Percentiles rank a stretch among this genome's conserved stretches.
phyloP scores from a whole-genome alignment of 768 basidiomycete species.

The Pulveroboletus sp. region DNA sequence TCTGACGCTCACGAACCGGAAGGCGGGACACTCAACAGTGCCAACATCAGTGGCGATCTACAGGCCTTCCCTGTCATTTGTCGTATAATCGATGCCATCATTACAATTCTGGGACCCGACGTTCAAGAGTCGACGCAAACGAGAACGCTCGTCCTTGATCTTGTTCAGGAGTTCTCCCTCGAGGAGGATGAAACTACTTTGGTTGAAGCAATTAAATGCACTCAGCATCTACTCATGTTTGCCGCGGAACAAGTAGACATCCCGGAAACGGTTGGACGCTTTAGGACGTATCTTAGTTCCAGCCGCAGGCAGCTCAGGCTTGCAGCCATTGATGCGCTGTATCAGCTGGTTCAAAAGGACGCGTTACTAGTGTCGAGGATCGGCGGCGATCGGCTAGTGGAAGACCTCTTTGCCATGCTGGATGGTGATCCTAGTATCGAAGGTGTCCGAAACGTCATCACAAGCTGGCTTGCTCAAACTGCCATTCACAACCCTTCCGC shows the following conservation, averaged over 20 bases:
- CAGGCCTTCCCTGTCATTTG: slow-evolving; percentile 92
- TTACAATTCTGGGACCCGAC: slow-evolving; percentile 93
- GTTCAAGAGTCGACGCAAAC: slow-evolving; percentile 84
- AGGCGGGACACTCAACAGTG: slow-evolving; percentile 78
- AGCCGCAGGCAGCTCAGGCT: slow-evolving; percentile 83
- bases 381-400: slow-evolving; percentile 91
- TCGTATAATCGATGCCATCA: slow-evolving; percentile 88
- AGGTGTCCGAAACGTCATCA: slow-evolving; percentile 90
- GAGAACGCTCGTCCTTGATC: slow-evolving; percentile 75
- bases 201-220: slow-evolving; percentile 93
- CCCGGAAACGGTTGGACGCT: slow-evolving; percentile 73
- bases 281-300: slow-evolving; percentile 78
- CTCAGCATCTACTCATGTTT: slow-evolving; percentile 97
- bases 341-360: slow-evolving; percentile 96
- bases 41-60: slow-evolving; percentile 86
- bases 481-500: slow-evolving; percentile 91
- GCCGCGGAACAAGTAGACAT: slow-evolving; percentile 82
- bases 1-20: slow-evolving; percentile 91
- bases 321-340: slow-evolving; percentile 92
- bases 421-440: slow-evolving; percentile 94
- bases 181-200: slow-evolving; percentile 87
- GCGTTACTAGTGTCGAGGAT: slow-evolving; percentile 88
- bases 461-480: slow-evolving; percentile 93
- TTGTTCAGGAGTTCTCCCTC: slow-evolving; percentile 80
- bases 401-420: slow-evolving; percentile 91